Evolutionary conservation across 2,329 filamentous ascomycete species (phyloP), one percentile per base, ranked within the genome.

Genomic region (Paracoccidioides brasiliensis): DNA sequence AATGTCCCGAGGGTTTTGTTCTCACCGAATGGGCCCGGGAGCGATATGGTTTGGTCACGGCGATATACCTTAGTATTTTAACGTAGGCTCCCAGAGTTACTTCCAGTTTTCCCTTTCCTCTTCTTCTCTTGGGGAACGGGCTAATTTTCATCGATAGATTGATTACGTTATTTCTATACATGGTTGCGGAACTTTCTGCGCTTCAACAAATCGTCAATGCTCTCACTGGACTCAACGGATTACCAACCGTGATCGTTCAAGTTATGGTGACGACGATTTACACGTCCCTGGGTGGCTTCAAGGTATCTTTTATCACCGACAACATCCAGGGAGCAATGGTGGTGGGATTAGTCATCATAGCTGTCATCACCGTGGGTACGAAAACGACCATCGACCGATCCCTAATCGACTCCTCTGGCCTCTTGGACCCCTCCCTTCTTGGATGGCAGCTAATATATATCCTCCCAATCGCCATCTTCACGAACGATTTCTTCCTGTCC

Each of bases 401-500:
- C 41, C 76, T 88, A 10, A 82, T 93, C 62, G 80, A 80, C 0
- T 72, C 80, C 4, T 90, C 86, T 0, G 82, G 82, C 7, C 78
- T 88, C 32, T 79, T 85, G n/a, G 75, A 88, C 46, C 63, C 83
- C 4, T 86, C 74, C 56, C 76, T 89, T 2, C 76, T 93, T 1
- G 88, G 88, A 55, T 93, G 88, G 86, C 88, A 93, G 70, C 79
- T 93, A 12, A 74, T 93, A 40, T 93, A 91, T 72, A 91, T 93
- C 61, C 78, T 93, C 1, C 86, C 88, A 0, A 79, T 93, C 5
- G 88, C 88, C 46, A 80, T 93, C 60, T 67, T 90, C 55, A 90
- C 87, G 57, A 93, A 91, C 72, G 84, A 90, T 74, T 90, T 93
- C 76, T 93, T 93, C 74, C 76, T 93, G 45, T 88, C 86, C 37